A percentile compares a stretch with the other conserved stretches of the same genome.
Evolutionary conservation across 2,329 filamentous ascomycete species (phyloP).

Genomic region (Aspergillus tubingensis): DNA sequence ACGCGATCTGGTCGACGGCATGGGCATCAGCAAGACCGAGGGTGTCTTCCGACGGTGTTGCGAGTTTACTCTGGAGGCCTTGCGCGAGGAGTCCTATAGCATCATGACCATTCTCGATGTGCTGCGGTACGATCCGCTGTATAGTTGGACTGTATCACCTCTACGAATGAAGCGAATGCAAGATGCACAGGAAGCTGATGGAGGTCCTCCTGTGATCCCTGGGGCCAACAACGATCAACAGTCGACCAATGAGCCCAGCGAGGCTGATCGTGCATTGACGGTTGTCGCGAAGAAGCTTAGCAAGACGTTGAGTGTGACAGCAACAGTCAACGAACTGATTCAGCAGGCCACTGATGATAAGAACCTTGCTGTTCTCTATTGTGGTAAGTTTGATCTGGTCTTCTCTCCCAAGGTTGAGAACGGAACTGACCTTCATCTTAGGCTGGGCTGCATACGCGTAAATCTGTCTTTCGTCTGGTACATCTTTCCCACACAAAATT

Average conservation of each 20-base stretch:
- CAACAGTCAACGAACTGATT: conserved; percentile 95
- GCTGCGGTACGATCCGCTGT: conserved; percentile 93
- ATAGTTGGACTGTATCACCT: conserved; percentile 88
- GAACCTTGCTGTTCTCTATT: conserved; percentile 88
- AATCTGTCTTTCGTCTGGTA: background rate
- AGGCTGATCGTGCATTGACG: conserved; percentile 87
- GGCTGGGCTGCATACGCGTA: conserved; percentile 56
- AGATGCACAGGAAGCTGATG: conserved; percentile 52
- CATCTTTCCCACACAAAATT: background rate
- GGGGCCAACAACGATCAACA: conserved; percentile 34
- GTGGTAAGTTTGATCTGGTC: conserved; percentile 54
- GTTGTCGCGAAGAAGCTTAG: conserved; percentile 95
- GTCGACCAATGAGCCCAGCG: conserved; percentile 63
- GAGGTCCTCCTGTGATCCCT: conserved; percentile 38
- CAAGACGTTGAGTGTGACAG: conserved; percentile 89
- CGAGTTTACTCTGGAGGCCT: conserved; percentile 91
- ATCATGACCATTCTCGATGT: conserved; percentile 99
- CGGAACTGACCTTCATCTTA: conserved; percentile 18
- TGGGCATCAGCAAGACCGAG: conserved; percentile 93
- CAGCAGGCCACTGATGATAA: conserved; percentile 92
- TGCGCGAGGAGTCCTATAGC: conserved; percentile 91
- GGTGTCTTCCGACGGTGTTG: conserved; percentile 97
- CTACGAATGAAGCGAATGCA: conserved; percentile 67
- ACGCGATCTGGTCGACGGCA: conserved; percentile 91
- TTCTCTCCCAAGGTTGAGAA: background rate